Evolutionary conservation across 2,329 filamentous ascomycete species (phyloP), one percentile per base, ranked within the genome.

Genomic region (Tolypocladium ophioglossoides): DNA sequence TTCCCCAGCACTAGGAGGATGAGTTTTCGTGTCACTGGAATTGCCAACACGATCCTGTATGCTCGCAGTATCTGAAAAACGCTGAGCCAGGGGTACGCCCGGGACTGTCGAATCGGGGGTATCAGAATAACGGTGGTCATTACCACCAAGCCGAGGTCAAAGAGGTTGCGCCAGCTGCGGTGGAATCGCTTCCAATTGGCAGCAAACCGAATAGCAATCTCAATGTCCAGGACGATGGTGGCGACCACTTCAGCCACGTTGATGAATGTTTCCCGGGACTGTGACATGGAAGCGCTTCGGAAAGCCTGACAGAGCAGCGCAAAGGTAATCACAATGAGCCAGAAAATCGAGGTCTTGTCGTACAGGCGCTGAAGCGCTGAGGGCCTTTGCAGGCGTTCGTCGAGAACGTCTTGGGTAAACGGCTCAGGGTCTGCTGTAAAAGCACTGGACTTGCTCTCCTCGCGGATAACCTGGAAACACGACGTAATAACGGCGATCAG

Each of bases 401-500:
- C 78, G 63, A 62, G 67, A 56, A 56, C 65, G 35, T 62, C 63
- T 51, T 68, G 64, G 16, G 68, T 55, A 2, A 70, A 62, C 5
- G 69, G 70, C 57, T 80, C 79, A 40, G 89, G 80, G 55, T 90
- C 82, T 14, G 84, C 83, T 5, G 91, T 91, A 69, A 99, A 99
- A 3, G 95, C 94, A 72, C 91, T 96, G 35, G 87, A 85, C 69
- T 87, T 91, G 72, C 90, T 95, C 68, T 99, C 94, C 73, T 99
- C 95, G 59, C 94, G 84, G 62, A 99, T 99, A 60, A 99, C 89
- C 68, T 99, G 94, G 65, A 99, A 99, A 1, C 92, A 96, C 6
- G 94, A 96, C 0, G 94, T 99, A 66, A 99, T 99, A 63, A 99
- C 94, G 3, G 94, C 94, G 65, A 99, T 95, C 49, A 87, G 71